Evolutionary conservation across 2,329 filamentous ascomycete species (phyloP), one percentile per base, ranked within the genome.

Genomic region (Leptographium lundbergii): DNA sequence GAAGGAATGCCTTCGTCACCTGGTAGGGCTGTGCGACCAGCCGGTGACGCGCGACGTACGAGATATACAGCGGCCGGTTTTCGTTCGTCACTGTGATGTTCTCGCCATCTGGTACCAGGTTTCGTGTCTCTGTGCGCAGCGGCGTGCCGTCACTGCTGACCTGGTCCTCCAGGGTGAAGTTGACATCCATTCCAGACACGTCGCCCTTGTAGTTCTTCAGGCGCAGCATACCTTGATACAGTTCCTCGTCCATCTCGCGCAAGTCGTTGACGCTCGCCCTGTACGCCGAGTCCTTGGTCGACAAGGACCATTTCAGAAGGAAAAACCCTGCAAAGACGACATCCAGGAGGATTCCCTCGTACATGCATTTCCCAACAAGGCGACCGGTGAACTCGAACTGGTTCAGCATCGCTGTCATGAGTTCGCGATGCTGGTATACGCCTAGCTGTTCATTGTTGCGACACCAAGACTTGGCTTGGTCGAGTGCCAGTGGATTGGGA

Each of bases 261-360:
- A 99, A 77, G 67, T 99, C 94, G 69, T 99, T 96, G 67, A 99
- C 81, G 64, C 89, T 96, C n/a, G 91, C 88, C 57, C 91, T 87
- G 73, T 95, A 96, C 11, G 83, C 81, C 13, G 82, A 81, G 57
- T 70, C 66, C 1, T 69, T 68, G 19, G 69, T 69, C 84, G 87
- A 85, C 57, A 92, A 80, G 2, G 91, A 84, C 94, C 94, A 99
- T 70, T 97, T 96, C 61, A 96, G 81, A 7, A 99, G 80, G 73
- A 99, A 99, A 75, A 99, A 99, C 0, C 89, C 86, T 1, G 92
- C 91, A 75, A 99, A 99, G 56, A 84, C 84, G 61, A 96, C 86
- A 71, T 99, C 91, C 54, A 97, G 86, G 3, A 99, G 79, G 52
- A 99, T 97, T 0, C 91, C 91, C 73, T 99, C 94, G 68, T 99